Percentiles rank a stretch among this genome's conserved stretches.
Evolutionary conservation across 371 early-diverging fungal genomes (phyloP).

Genomic region (Mucor indicus): DNA sequence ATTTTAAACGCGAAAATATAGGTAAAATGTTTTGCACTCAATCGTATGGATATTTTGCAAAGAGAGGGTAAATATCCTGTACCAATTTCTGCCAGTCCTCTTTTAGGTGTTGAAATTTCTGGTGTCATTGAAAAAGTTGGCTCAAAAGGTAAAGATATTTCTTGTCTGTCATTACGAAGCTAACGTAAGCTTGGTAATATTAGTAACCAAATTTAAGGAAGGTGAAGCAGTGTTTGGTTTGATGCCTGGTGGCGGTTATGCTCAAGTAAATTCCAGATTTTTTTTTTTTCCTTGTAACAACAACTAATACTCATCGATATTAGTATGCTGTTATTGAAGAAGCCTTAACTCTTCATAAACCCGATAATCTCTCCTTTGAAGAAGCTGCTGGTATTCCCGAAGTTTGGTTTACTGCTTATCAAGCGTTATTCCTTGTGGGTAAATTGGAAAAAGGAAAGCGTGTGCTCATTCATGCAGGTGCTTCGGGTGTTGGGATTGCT

Average conservation of each 20-base stretch:
- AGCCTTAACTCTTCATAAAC: conserved; percentile 59
- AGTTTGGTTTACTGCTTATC: conserved; percentile 77
- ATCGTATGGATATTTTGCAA: conserved; percentile 78
- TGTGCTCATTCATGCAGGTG: conserved; percentile 79
- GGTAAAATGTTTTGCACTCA: conserved; percentile 63
- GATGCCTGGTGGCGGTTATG: conserved; percentile 71
- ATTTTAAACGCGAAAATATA: too few relatives aligned
- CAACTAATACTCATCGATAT: background rate
- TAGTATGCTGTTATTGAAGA: conserved; percentile 66
- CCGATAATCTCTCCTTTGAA: conserved; percentile 53
- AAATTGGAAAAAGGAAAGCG: conserved; percentile 58
- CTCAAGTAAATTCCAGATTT: conserved; percentile 45
- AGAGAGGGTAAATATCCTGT: conserved; percentile 71
- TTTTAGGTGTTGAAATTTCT: conserved; percentile 76
- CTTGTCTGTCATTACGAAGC: too few relatives aligned
- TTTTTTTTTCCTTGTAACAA: background rate
- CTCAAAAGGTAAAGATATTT: conserved; percentile 35
- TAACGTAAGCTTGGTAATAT: too few relatives aligned
- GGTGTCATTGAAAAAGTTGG: conserved; percentile 63
- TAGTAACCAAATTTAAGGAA: conserved; percentile 46
- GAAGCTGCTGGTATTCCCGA: conserved; percentile 77
- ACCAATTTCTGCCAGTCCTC: conserved; percentile 59
- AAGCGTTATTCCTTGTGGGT: conserved; percentile 66
- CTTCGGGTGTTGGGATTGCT: conserved; percentile 73
- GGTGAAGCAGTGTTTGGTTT: conserved; percentile 76